Evolutionary conservation across 2,329 filamentous ascomycete genomes (phyloP).

Genomic region (Cladosporium sp.): DNA sequence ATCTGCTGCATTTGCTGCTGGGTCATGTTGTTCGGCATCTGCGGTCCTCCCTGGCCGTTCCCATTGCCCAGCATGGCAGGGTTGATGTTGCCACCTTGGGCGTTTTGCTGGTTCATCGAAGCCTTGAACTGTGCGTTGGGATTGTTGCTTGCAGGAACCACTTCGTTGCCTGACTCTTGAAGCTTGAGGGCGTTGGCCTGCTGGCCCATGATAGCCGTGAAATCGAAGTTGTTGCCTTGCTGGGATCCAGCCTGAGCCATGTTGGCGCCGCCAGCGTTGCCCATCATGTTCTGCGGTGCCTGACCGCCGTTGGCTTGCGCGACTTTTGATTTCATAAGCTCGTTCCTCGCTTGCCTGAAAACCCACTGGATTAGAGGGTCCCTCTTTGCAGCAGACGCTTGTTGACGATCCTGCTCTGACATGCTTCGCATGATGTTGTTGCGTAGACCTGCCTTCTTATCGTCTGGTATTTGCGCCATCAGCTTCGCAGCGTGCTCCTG

Average conservation of each 20-base stretch:
- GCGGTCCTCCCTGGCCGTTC: conserved; percentile 12
- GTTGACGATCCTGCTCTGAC: conserved; percentile 23
- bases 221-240: conserved; percentile 35
- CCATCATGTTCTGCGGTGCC: conserved; percentile 25
- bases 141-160: conserved; percentile 60
- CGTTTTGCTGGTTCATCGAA: conserved; percentile 22
- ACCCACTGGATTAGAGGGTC: conserved; percentile 24
- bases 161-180: conserved; percentile 56
- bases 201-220: conserved; percentile 55
- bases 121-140: conserved; percentile 33
- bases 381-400: conserved; percentile 10
- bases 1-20: conserved; percentile 28
- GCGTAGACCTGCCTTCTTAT: conserved; percentile 20
- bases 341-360: conserved; percentile 17
- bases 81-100: conserved; percentile 21
- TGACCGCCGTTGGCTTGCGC: conserved; percentile 7
- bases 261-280: conserved; percentile 25
- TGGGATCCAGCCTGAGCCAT: conserved; percentile 12
- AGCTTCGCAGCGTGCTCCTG: conserved; percentile 18
- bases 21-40: conserved; percentile 16
- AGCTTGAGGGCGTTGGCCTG: conserved; percentile 58
- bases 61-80: conserved; percentile 34
- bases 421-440: conserved; percentile 19
- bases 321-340: conserved; percentile 8
- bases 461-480: conserved; percentile 22